Conservation (phyloP, 179 eudicot species). For the Silene coronaria region DNA sequence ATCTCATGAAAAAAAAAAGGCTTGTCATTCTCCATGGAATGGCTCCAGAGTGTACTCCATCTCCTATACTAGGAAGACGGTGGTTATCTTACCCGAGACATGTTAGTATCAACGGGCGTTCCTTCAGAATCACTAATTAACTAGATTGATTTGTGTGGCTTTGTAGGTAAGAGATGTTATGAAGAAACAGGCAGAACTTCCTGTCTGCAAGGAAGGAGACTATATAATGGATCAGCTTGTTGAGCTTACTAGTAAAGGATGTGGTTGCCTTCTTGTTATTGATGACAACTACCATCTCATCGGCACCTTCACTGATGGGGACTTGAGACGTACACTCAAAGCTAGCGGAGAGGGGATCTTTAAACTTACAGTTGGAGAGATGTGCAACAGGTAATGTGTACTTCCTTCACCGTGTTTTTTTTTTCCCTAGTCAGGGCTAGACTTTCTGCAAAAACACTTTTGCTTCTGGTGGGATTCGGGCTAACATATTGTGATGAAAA, state of each 20-base stretch:
- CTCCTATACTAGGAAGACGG: background rate
- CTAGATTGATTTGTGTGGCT: conserved; percentile 13
- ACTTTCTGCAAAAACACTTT: background rate
- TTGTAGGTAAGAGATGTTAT: conserved; percentile 93
- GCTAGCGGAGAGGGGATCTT: conserved; percentile 87
- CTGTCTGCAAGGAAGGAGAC: conserved; percentile 84
- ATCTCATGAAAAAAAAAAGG: background rate
- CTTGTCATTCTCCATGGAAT: background rate
- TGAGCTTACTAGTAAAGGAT: conserved; percentile 91
- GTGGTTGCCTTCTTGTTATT: conserved; percentile 91
- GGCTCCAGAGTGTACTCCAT: background rate
- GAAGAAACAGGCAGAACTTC: conserved; percentile 87
- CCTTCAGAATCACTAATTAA: background rate
- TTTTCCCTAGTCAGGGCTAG: background rate
- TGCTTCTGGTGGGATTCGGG: background rate
- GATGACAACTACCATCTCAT: conserved; percentile 61
- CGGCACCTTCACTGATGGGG: conserved; percentile 97
- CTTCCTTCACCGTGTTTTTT: background rate
- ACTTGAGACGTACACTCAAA: conserved; percentile 84
- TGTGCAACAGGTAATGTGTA: conserved; percentile 83
- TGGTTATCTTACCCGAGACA: background rate
- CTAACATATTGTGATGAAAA: background rate
- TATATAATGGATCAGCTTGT: conserved; percentile 95
- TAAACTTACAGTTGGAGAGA: conserved; percentile 92
- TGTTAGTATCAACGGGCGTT: background rate